These are phyloP conservation scores for Balansia obtecta DNA, from an alignment of 2,329 filamentous ascomycete genomes.

Conservation along the genomic window DNA sequence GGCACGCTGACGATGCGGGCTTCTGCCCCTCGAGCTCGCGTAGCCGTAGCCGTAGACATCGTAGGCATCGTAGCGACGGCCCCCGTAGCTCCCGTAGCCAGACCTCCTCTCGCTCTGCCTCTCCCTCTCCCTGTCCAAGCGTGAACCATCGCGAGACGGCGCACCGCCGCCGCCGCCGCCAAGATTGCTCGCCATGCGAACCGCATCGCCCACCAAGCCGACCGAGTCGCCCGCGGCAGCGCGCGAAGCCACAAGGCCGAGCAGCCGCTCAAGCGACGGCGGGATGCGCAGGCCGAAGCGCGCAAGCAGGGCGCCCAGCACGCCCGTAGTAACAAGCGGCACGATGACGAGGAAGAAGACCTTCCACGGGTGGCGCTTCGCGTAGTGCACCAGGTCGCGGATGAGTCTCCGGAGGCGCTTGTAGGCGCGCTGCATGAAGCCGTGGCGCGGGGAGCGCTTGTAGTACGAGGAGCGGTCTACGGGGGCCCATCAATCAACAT, in stretches of 20 bases:
- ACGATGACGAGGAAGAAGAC: slow-evolving; percentile 79
- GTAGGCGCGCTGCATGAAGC: slow-evolving; percentile 63
- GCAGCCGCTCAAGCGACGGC: slow-evolving; percentile 43
- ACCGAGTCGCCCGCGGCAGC: slow-evolving; percentile 34
- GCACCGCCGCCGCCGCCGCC: slow-evolving; percentile 19
- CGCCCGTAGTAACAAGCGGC: slow-evolving; percentile 75
- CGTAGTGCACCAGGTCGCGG: slow-evolving; percentile 69
- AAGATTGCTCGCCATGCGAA: slow-evolving; percentile 36
- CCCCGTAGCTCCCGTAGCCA: slow-evolving; percentile 16
- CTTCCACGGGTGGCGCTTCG: slow-evolving; percentile 72
- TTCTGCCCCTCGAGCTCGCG: slow-evolving; percentile 11
- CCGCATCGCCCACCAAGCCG: slow-evolving; percentile 41
- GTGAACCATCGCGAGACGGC: slow-evolving; percentile 24
- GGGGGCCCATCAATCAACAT: too few relatives aligned
- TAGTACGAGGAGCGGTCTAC: slow-evolving; percentile 54
- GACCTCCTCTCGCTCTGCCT: too few relatives aligned
- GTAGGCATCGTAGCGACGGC: neutral
- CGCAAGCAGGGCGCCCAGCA: slow-evolving; percentile 62
- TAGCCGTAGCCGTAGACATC: slow-evolving; percentile 1
- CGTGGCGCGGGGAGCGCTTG: slow-evolving; percentile 68
- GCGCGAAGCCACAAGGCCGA: slow-evolving; percentile 39
- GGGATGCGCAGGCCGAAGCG: slow-evolving; percentile 73
- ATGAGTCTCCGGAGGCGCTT: slow-evolving; percentile 68
- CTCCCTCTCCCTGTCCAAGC: slow-evolving; percentile 21
- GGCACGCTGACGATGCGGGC: slow-evolving; percentile 9